Conservation (phyloP, 345 rosid genomes). For the Aegle marmelos region DNA sequence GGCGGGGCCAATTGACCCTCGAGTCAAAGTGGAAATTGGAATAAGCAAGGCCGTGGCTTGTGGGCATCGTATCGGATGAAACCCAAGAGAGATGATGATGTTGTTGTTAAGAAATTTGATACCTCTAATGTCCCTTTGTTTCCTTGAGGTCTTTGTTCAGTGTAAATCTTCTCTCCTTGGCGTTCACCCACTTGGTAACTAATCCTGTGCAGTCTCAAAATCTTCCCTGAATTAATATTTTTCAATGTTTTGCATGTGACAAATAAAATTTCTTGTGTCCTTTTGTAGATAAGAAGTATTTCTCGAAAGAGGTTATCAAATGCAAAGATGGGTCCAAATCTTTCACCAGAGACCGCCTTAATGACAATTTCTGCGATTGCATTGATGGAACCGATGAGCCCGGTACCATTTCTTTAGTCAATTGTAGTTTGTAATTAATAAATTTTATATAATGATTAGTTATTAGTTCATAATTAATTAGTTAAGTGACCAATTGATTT, state of each 20-base stretch:
- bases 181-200: constrained; percentile 67
- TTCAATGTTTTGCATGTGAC: not conserved
- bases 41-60: not conserved
- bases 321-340: constrained; percentile 87
- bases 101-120: not conserved
- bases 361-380: constrained; percentile 93
- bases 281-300: constrained; percentile 66
- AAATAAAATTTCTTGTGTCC: not conserved
- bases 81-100: not conserved
- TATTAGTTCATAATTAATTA: too few species aligned
- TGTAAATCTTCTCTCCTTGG: constrained; percentile 44
- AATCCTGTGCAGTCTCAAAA: not conserved
- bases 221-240: not conserved
- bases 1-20: not conserved
- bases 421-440: not conserved
- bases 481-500: too few species aligned
- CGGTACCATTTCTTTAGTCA: constrained; percentile 38
- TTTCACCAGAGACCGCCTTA: constrained; percentile 73
- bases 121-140: not conserved
- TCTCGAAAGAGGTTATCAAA: constrained; percentile 54
- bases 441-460: not conserved
- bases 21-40: not conserved
- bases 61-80: not conserved
- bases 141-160: constrained; percentile 23
- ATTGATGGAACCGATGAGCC: constrained; percentile 95